Evolutionary conservation across 2,329 filamentous ascomycete species (phyloP).

Genomic region (Coleophoma crateriformis): DNA sequence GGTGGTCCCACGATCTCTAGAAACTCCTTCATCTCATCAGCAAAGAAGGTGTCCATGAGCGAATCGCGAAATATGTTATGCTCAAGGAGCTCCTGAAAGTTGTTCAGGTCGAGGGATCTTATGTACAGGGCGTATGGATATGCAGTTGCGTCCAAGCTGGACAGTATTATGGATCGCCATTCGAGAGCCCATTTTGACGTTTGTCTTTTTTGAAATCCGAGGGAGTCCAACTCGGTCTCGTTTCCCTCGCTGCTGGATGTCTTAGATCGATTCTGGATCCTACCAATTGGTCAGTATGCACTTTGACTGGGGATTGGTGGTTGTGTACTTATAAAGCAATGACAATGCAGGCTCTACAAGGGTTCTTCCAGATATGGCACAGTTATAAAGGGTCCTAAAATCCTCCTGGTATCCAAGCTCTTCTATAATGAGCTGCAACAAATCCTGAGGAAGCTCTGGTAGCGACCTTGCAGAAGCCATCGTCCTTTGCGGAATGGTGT

Average conservation of each 20-base stretch:
- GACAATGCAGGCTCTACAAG: constrained; percentile 54
- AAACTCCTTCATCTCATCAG: constrained; percentile 29
- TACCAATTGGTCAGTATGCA: constrained; percentile 22
- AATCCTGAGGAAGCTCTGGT: constrained; percentile 36
- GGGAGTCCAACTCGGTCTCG: constrained; percentile 29
- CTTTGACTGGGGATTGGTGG: not conserved
- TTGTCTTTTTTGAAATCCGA: constrained; percentile 11
- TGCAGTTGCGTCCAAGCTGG: constrained; percentile 54
- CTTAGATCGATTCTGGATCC: constrained; percentile 40
- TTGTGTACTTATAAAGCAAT: constrained; percentile 54
- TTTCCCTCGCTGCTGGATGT: constrained; percentile 36
- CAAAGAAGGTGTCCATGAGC: constrained; percentile 32
- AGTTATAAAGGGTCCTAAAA: constrained; percentile 55
- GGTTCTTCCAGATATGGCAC: constrained; percentile 47
- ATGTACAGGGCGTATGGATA: constrained; percentile 69
- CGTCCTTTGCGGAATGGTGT: too few species aligned
- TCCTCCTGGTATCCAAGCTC: constrained; percentile 50
- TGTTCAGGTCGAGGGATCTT: constrained; percentile 55
- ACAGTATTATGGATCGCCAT: constrained; percentile 65
- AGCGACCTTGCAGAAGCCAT: too few species aligned
- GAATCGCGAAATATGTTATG: constrained; percentile 34
- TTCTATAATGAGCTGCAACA: constrained; percentile 55
- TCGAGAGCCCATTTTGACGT: constrained; percentile 51
- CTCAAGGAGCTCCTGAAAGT: constrained; percentile 53
- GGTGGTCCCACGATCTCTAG: constrained; percentile 24